Conservation (phyloP, 257 asterid species). For the Petunia secreta region DNA sequence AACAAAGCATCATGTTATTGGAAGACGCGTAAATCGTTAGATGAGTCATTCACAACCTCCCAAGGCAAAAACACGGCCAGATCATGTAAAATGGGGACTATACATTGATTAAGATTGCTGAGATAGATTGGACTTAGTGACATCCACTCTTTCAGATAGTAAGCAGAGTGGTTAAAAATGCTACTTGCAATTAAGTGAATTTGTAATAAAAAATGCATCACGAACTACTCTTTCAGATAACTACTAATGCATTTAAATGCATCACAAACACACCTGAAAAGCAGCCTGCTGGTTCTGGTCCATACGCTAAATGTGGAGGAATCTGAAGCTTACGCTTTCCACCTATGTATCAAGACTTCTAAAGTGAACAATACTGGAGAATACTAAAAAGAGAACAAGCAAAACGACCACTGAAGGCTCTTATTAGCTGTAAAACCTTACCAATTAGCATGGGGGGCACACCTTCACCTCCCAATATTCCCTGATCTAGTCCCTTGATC, state of each 20-base stretch:
- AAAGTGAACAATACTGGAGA: constrained; percentile 15
- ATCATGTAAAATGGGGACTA: background rate
- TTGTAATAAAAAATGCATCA: background rate
- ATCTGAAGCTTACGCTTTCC: constrained; percentile 87
- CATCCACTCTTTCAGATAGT: background rate
- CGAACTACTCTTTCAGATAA: no score
- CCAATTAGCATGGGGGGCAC: constrained; percentile 93
- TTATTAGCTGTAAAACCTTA: constrained; percentile 35
- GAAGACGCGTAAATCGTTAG: background rate
- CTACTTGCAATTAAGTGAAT: background rate
- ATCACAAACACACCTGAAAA: constrained; percentile 60
- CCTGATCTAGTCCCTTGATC: constrained; percentile 89
- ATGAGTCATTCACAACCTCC: background rate
- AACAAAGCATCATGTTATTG: background rate
- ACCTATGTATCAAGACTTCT: constrained; percentile 43
- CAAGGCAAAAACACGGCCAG: background rate
- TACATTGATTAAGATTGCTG: background rate
- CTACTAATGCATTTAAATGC: background rate
- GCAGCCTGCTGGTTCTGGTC: constrained; percentile 96
- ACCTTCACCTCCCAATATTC: constrained; percentile 91
- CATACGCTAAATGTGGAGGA: constrained; percentile 85
- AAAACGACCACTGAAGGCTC: background rate
- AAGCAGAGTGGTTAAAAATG: background rate
- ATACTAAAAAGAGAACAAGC: background rate
- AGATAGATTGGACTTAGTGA: background rate